Evolutionary conservation across 2,329 filamentous ascomycete species (phyloP).

Genomic region (Cryphonectria nitschkei): DNA sequence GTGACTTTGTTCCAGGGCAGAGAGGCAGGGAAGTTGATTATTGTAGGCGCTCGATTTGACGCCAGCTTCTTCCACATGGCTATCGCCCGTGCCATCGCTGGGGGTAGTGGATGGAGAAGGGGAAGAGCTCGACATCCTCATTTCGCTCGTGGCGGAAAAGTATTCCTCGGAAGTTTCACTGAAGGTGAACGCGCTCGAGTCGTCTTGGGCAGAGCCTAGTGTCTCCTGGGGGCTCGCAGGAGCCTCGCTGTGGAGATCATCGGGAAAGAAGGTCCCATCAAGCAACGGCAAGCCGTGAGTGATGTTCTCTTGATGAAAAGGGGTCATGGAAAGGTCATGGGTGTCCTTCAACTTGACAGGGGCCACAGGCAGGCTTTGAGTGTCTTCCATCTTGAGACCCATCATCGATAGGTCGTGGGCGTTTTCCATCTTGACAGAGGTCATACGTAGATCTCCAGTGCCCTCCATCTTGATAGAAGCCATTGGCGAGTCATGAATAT

Average conservation of each 20-base stretch:
- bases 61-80: background rate
- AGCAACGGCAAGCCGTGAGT: too few relatives aligned
- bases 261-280: background rate
- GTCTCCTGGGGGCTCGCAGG: background rate
- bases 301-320: too few relatives aligned
- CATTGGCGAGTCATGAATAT: too few relatives aligned
- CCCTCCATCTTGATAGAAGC: too few relatives aligned
- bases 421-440: too few relatives aligned
- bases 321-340: too few relatives aligned
- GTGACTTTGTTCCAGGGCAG: background rate
- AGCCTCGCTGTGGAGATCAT: background rate
- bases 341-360: background rate
- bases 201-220: background rate
- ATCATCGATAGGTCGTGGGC: too few relatives aligned
- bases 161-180: background rate
- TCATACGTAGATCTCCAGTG: too few relatives aligned
- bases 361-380: too few relatives aligned
- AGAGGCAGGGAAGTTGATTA: background rate
- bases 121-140: too few relatives aligned
- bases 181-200: background rate
- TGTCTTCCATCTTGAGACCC: too few relatives aligned
- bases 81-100: too few relatives aligned
- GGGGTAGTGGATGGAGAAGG: background rate
- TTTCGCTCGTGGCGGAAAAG: background rate
- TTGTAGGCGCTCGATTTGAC: background rate